Base-by-base conservation (phyloP, 805 yeast genomes). In the Suhomyces faveliae region DNA sequence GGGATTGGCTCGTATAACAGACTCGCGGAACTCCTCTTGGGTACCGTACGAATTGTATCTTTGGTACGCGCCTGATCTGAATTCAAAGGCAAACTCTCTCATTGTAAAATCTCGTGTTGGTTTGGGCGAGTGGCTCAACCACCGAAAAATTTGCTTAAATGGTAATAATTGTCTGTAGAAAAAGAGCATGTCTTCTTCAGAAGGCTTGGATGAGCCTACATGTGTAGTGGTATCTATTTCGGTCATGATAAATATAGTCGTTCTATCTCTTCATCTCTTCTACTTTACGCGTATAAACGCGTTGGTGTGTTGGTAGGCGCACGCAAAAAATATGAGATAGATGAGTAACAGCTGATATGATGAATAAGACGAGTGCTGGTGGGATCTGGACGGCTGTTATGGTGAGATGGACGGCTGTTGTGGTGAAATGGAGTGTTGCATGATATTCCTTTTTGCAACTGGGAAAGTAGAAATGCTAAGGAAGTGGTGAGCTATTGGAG, bases 81-180 rank as follows among this genome's bases (percentile, higher is more conserved):
- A 83, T 50, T 92, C 96, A 73, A 86, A 89, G 2, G 99, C 98
- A 63, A 94, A 85, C 64, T 94, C 99, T 54, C 99, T 78, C 78
- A 87, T 82, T 15, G 89, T 80, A 68, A 92, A 91, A 62, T 88
- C 94, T 19, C 78, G 71, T 15, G 81, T 76, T 7, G 94, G 85
- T 40, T 79, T 80, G 2, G 85, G 88, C 3, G 95, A 83, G 64
- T 91, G 98, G 62, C 84, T 87, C 43, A 92, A 71, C 98, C 98
- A 92, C 52, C 80, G 84, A 68, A 85, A 91, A n/a, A 91, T 71
- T 30, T 81, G 76, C 53, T 83, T 77, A 70, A 87, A 89, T 3
- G 97, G 97, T 37, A 88, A 77, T 35, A 87, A 67, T 21, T 82
- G 66, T 52, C 81, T 81, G 61, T 89, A 89, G 64, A 83, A 88